Conservation (phyloP, 2,329 filamentous ascomycete genomes). For the Phoma sp. region DNA sequence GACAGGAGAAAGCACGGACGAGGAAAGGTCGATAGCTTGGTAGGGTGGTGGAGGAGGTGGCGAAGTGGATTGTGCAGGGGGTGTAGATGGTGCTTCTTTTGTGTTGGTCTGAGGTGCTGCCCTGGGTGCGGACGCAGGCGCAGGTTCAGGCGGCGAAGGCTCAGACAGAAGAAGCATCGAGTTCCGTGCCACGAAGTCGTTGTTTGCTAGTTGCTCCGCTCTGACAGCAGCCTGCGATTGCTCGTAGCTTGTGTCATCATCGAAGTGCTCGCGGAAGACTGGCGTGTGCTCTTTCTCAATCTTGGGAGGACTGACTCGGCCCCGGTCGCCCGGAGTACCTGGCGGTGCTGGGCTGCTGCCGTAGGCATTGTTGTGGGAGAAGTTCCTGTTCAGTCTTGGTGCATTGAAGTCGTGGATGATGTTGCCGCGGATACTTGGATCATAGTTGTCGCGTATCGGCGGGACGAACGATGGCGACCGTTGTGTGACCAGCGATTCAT, state of each 20-base stretch:
- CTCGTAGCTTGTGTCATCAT: slow-evolving; percentile 56
- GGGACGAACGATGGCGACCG: slow-evolving; percentile 54
- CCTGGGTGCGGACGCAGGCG: slow-evolving; percentile 14
- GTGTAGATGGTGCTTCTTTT: slow-evolving; percentile 18
- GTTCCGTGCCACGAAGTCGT: slow-evolving; percentile 56
- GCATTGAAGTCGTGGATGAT: slow-evolving; percentile 71
- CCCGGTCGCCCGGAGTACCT: slow-evolving; percentile 24
- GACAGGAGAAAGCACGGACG: slow-evolving; percentile 44
- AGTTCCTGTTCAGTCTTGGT: slow-evolving; percentile 59
- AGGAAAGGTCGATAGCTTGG: slow-evolving; percentile 27
- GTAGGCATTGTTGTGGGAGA: slow-evolving; percentile 45
- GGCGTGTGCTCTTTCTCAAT: slow-evolving; percentile 60
- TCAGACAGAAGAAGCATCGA: slow-evolving; percentile 43
- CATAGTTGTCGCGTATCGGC: slow-evolving; percentile 66
- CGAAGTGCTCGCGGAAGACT: slow-evolving; percentile 68
- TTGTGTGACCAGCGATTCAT: slow-evolving; percentile 60
- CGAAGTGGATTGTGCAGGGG: slow-evolving; percentile 14
- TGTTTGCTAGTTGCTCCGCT: slow-evolving; percentile 58
- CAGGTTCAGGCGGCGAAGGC: slow-evolving; percentile 28
- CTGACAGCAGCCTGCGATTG: slow-evolving; percentile 53
- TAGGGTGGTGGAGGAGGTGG: slow-evolving; percentile 28
- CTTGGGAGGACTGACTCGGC: slow-evolving; percentile 44
- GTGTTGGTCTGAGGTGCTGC: slow-evolving; percentile 5
- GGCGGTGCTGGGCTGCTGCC: slow-evolving; percentile 21
- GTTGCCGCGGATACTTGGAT: slow-evolving; percentile 68